Evolutionary conservation across 441 rosid species (phyloP), one percentile per base, ranked within the genome.

Genomic region (Populus tomentosa): DNA sequence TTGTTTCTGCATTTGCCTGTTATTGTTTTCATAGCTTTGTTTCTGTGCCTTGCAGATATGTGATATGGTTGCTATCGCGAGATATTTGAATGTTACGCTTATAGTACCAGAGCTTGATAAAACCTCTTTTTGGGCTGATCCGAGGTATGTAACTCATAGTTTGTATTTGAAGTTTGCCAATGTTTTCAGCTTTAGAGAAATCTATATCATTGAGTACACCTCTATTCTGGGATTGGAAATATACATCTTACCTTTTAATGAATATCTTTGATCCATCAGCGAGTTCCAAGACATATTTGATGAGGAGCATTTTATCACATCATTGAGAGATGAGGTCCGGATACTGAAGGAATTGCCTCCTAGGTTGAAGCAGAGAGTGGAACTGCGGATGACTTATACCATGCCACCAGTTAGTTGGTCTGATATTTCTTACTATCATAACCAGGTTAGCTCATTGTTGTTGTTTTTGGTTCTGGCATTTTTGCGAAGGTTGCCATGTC

Each of bases 121-220:
- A 85, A 83, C 95, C 59, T 94, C 98, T 28, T 94, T 92, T 68
- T 94, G 98, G 98, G 91, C 91, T 78, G 98, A 94, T 87, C 95
- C 96, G 50, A 94, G 98, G 98, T 92, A 64, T 70, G 87, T 74
- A 61, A 63, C 66, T 62, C 28, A 26, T 26, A 70, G 20, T 35
- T 78, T 38, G 36, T 32, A 14, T 67, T 70, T 56, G 62, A 72
- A 35, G 65, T 33, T 70, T 23, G 10, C 64, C 9, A 61, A 28
- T 78, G 36, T 50, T 71, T 26, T 62, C 74, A 32, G 10, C 18
- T 67, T 0, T 7, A 46, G 76, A 24, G 2, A 32, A 69, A 23
- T 71, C 46, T 67, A 30, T 66, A 38, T 63, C 10, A 24, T n/a
- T 76, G 67, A 50, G 42, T 8, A 61, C 9, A n/a, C 7, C 64